Evolutionary conservation across 2,329 filamentous ascomycete genomes (phyloP).

Genomic region (Chrysoporthe cubensis): DNA sequence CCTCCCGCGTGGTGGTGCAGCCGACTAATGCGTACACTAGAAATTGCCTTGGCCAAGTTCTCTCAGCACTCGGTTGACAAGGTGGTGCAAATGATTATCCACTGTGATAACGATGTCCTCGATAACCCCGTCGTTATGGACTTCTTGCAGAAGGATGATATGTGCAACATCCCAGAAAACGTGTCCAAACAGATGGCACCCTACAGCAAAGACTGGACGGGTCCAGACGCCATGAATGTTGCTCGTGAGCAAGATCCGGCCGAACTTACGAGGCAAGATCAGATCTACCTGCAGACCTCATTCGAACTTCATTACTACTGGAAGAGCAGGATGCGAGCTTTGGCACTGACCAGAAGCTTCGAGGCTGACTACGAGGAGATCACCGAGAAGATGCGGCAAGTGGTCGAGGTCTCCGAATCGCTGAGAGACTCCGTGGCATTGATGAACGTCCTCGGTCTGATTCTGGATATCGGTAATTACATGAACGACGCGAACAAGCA

Average conservation of each 20-base stretch:
- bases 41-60: slow-evolving; percentile 93
- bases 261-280: slow-evolving; percentile 92
- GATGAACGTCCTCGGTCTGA: slow-evolving; percentile 95
- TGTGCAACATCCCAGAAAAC: slow-evolving; percentile 92
- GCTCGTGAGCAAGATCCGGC: slow-evolving; percentile 81
- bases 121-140: slow-evolving; percentile 95
- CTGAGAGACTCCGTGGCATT: slow-evolving; percentile 88
- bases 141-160: slow-evolving; percentile 88
- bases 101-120: slow-evolving; percentile 87
- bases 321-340: slow-evolving; percentile 94
- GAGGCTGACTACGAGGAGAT: slow-evolving; percentile 93
- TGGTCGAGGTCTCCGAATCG: slow-evolving; percentile 87
- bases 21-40: slow-evolving; percentile 44
- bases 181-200: slow-evolving; percentile 88
- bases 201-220: slow-evolving; percentile 96
- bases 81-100: slow-evolving; percentile 89
- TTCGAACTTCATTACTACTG: slow-evolving; percentile 97
- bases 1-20: slow-evolving; percentile 2
- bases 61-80: slow-evolving; percentile 83
- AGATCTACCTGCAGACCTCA: slow-evolving; percentile 90
- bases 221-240: slow-evolving; percentile 77
- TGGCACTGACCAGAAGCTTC: slow-evolving; percentile 80
- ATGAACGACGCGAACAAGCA: slow-evolving; percentile 99
- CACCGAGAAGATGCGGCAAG: slow-evolving; percentile 78
- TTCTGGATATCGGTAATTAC: slow-evolving; percentile 98